Percentiles rank a stretch among this genome's conserved stretches.
Evolutionary conservation across 148 eudicot genomes (phyloP).

Genomic region (Bassia scoparia): DNA sequence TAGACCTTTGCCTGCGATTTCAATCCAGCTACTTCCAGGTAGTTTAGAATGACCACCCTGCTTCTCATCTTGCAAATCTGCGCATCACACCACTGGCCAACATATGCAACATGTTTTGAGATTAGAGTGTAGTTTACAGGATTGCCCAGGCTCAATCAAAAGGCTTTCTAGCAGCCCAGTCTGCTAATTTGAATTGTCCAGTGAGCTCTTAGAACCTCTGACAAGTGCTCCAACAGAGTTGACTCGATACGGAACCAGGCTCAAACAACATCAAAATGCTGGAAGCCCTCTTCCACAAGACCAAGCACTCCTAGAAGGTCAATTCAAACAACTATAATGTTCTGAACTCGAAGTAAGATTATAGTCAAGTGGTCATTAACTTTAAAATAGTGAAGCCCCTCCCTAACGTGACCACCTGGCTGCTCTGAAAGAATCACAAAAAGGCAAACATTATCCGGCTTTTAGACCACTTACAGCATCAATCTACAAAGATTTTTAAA

Average conservation of each 20-base stretch:
- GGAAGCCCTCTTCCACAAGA: conserved; percentile 51
- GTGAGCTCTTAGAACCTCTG: conserved; percentile 54
- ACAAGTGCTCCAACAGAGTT: conserved; percentile 52
- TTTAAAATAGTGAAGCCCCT: conserved; percentile 55
- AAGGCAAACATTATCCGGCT: conserved; percentile 53
- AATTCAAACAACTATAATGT: conserved; percentile 56
- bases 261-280: conserved; percentile 30
- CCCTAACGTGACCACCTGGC: conserved; percentile 54
- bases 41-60: conserved; percentile 32
- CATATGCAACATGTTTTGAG: conserved; percentile 61
- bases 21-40: conserved; percentile 70
- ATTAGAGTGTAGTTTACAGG: conserved; percentile 50
- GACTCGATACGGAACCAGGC: conserved; percentile 35
- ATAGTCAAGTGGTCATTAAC: conserved; percentile 45
- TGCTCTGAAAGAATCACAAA: conserved; percentile 66
- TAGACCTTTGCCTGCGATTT: conserved; percentile 33
- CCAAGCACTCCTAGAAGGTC: conserved; percentile 71
- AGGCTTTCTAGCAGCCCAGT: conserved; percentile 55
- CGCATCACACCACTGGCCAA: conserved; percentile 55
- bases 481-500: conserved; percentile 41
- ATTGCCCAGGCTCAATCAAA: conserved; percentile 36
- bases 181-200: conserved; percentile 47
- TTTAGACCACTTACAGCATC: conserved; percentile 38
- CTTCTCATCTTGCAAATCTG: conserved; percentile 41
- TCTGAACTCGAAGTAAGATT: conserved; percentile 48